Evolutionary conservation across 2,329 filamentous ascomycete species (phyloP).

Genomic region (Sporothrix protearum): DNA sequence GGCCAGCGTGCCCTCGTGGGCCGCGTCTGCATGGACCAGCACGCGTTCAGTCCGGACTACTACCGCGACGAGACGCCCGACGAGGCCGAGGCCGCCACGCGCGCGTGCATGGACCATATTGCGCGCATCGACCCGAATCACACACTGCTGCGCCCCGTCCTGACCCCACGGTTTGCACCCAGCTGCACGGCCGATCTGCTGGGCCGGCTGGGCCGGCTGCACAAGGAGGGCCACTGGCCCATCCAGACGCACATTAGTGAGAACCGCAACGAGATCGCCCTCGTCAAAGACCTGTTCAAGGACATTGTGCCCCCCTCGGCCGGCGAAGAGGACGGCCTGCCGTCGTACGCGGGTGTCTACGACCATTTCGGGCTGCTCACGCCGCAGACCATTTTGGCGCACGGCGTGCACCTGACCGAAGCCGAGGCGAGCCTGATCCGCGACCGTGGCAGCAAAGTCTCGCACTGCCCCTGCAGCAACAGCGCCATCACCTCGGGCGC

Average conservation of each 20-base stretch:
- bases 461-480: conserved; percentile 87
- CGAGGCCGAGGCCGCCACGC: conserved; percentile 54
- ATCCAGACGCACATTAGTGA: conserved; percentile 90
- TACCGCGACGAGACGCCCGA: conserved; percentile 72
- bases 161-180: conserved; percentile 71
- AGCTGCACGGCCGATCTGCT: conserved; percentile 61
- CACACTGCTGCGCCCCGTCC: conserved; percentile 68
- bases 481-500: conserved; percentile 75
- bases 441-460: conserved; percentile 60
- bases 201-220: conserved; percentile 59
- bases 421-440: conserved; percentile 65
- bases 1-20: conserved; percentile 91
- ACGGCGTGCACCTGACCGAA: conserved; percentile 71
- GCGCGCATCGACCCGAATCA: conserved; percentile 60
- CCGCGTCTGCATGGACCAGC: conserved; percentile 88
- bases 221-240: conserved; percentile 59
- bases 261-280: conserved; percentile 67
- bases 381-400: conserved; percentile 73
- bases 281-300: conserved; percentile 70
- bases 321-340: conserved; percentile 25
- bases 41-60: conserved; percentile 62
- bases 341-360: conserved; percentile 74
- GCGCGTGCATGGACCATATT: conserved; percentile 63
- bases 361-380: conserved; percentile 68
- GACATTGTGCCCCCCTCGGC: conserved; percentile 35